Evolutionary conservation across 2,329 filamentous ascomycete genomes (phyloP).

Genomic region (Ceratocystis colombiana): DNA sequence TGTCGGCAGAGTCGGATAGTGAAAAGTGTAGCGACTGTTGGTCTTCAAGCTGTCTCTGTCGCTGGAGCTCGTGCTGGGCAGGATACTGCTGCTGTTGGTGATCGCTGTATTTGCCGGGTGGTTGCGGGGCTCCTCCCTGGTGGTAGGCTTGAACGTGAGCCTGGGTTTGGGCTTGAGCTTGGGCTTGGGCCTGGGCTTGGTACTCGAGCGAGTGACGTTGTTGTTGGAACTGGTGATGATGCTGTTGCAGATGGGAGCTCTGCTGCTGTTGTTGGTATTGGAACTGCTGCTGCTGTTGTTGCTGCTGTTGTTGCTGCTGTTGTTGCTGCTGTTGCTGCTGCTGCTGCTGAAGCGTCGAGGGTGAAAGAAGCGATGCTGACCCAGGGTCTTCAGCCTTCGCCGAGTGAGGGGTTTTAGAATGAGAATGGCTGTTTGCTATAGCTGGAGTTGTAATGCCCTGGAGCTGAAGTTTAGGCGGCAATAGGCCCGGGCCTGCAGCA

Average conservation of each 20-base stretch:
- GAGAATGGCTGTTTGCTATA: slow-evolving; percentile 11
- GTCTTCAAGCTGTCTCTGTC: slow-evolving; percentile 26
- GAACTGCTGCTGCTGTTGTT: slow-evolving; percentile 28
- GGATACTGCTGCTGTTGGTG: slow-evolving; percentile 25
- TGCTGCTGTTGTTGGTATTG: slow-evolving; percentile 27
- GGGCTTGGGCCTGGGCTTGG: slow-evolving; percentile 18
- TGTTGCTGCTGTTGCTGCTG: neutral
- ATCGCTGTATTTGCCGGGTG: slow-evolving; percentile 15
- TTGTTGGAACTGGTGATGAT: slow-evolving; percentile 27
- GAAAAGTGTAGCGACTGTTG: slow-evolving; percentile 27
- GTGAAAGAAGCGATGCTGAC: slow-evolving; percentile 10
- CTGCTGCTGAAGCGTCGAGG: neutral
- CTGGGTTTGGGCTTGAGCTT: slow-evolving; percentile 18
- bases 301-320: slow-evolving; percentile 27
- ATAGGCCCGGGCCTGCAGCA: slow-evolving; percentile 23
- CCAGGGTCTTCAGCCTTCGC: slow-evolving; percentile 1
- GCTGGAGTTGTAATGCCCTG: slow-evolving; percentile 4
- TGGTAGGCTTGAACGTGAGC: slow-evolving; percentile 16
- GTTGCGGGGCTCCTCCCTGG: slow-evolving; percentile 15
- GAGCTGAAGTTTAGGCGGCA: slow-evolving; percentile 21
- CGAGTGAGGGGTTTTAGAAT: slow-evolving; percentile 24
- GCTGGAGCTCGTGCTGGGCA: slow-evolving; percentile 29
- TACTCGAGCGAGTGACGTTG: slow-evolving; percentile 27
- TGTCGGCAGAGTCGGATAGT: slow-evolving; percentile 6
- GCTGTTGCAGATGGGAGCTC: slow-evolving; percentile 28